These are phyloP conservation scores for Globisporangium middletonii DNA, from an alignment of 352 stramenopile species.

Conservation along the genomic window DNA sequence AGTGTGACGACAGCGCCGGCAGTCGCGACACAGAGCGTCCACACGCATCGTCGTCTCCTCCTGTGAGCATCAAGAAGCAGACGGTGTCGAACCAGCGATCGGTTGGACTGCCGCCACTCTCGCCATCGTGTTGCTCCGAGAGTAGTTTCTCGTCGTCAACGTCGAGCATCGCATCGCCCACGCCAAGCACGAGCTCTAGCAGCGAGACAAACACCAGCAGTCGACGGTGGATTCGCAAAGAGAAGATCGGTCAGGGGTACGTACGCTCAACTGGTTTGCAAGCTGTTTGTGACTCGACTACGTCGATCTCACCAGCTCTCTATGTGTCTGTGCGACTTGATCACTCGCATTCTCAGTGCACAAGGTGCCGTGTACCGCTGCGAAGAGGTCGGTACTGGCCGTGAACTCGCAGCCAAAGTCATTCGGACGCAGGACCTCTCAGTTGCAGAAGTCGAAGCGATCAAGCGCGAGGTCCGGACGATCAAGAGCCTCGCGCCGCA, in stretches of 20 bases:
- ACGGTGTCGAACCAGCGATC: too few relatives aligned
- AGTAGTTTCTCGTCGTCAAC: background rate
- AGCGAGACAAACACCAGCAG: conserved; percentile 15
- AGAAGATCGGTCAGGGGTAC: conserved; percentile 78
- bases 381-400: conserved; percentile 40
- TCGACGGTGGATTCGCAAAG: conserved; percentile 51
- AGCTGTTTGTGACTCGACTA: background rate
- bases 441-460: conserved; percentile 34
- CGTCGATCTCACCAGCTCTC: too few relatives aligned
- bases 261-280: background rate
- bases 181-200: conserved; percentile 5
- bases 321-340: background rate
- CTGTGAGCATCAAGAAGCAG: background rate
- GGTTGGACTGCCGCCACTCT: too few relatives aligned
- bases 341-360: conserved; percentile 14
- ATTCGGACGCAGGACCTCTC: conserved; percentile 58
- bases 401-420: conserved; percentile 62
- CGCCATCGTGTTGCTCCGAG: too few relatives aligned
- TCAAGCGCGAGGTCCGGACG: conserved; percentile 61
- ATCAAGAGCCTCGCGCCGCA: conserved; percentile 56
- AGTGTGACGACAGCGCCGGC: background rate
- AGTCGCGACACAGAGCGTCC: background rate
- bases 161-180: conserved; percentile 15
- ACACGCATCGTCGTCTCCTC: too few relatives aligned
- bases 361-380: conserved; percentile 74